Base-by-base conservation (phyloP, 2,329 filamentous ascomycete species). In the Hymenoscyphus occultus region DNA sequence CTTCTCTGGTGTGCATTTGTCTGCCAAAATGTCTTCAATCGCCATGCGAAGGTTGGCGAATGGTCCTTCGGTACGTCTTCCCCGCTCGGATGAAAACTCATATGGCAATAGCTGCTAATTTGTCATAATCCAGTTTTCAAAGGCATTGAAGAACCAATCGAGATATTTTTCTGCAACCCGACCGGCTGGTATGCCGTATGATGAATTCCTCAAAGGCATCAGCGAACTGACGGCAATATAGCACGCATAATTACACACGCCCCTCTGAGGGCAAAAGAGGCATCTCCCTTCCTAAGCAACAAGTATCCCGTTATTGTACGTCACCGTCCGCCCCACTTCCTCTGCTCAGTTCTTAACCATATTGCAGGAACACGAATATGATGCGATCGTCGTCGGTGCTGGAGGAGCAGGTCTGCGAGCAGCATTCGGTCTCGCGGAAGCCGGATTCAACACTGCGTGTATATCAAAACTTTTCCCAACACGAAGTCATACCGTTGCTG, bases 221-320 rank as follows among this genome's bases (percentile, higher is more conserved):
- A 10, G 13, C 12, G 14, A 31, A 67, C 69, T 73, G 57, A 75
- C 64, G 10, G 13, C 61, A 42, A 45, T 62, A 57, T 74, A 93
- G 91, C 92, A 76, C 89, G 90, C 78, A 91, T 98, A 77, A 91
- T 96, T 78, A 88, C 90, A 74, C 94, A 90, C 80, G 86, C 88
- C 73, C 91, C 92, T 71, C 84, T 98, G 71, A 89, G 93, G 78
- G 95, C 94, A 65, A 97, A 96, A 83, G 93, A 97, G 83, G 93
- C 93, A 39, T 91, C 91, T 69, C 89, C 91, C 59, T 91, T 92
- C 77, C 86, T 97, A 74, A 91, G 89, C 79, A 89, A 84, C 79
- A 95, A 97, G 81, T 98, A 99, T 80, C 91, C 93, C 60, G 91
- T 99, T 74, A 93, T 99, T 79, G 90, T 80, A 90, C 84, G 71